phyloP scores from a whole-genome alignment of 257 asterid genomes.

The Agastache rugosa region DNA sequence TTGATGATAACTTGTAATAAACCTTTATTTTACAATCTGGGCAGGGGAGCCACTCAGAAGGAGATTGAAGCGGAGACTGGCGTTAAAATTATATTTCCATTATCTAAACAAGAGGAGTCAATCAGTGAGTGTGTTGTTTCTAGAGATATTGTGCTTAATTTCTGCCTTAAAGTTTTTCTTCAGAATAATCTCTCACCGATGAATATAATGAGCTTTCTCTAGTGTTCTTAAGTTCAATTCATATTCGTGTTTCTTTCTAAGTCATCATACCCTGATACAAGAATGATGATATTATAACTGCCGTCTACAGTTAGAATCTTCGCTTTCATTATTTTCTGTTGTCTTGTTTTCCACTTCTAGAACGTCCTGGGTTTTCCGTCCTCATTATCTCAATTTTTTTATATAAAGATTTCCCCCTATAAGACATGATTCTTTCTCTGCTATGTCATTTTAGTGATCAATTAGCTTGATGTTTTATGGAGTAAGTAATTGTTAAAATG shows the following conservation, averaged over 20 bases:
- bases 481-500: too few species aligned
- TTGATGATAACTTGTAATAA: conserved; percentile 24
- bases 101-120: conserved; percentile 63
- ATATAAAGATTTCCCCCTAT: background rate
- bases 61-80: conserved; percentile 67
- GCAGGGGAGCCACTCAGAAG: conserved; percentile 73
- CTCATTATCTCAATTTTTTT: background rate
- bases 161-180: conserved; percentile 7
- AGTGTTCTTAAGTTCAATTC: conserved; percentile 9
- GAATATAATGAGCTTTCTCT: background rate
- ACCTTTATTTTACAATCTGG: conserved; percentile 24
- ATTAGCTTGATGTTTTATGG: conserved; percentile 2
- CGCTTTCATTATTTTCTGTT: background rate
- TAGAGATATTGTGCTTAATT: conserved; percentile 23
- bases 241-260: background rate
- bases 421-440: conserved; percentile 12
- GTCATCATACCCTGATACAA: conserved; percentile 16
- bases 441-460: background rate
- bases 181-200: background rate
- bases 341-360: conserved; percentile 6
- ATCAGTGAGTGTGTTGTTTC: conserved; percentile 64
- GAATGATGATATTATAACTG: conserved; percentile 1
- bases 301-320: conserved; percentile 1
- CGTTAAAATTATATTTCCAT: conserved; percentile 66
- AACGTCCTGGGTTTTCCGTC: conserved; percentile 9